A percentile compares a stretch with the other conserved stretches of the same genome.
These are phyloP conservation scores for Neofusicoccum sp. DNA, from an alignment of 2,329 filamentous ascomycete species.

Conservation along the genomic window DNA sequence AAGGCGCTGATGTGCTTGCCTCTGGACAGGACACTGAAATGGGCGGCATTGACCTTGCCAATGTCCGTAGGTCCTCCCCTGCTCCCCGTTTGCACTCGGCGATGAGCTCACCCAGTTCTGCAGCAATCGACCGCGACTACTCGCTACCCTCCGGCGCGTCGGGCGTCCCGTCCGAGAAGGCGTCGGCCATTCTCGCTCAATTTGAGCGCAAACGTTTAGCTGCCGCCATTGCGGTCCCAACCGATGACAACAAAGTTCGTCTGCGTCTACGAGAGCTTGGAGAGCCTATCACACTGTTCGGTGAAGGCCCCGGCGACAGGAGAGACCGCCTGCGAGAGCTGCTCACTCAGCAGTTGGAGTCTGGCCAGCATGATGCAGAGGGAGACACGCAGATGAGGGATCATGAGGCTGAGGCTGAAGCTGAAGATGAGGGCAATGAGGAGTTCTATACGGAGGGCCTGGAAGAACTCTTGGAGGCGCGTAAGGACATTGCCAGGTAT, in stretches of 20 bases:
- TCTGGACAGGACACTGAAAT: conserved; percentile 51
- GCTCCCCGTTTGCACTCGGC: background rate
- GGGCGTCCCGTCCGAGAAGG: conserved; percentile 74
- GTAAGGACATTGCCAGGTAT: conserved; percentile 76
- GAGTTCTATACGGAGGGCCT: conserved; percentile 93
- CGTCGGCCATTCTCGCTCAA: conserved; percentile 79
- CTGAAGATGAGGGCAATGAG: conserved; percentile 64
- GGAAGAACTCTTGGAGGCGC: conserved; percentile 69
- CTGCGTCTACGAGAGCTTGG: conserved; percentile 77
- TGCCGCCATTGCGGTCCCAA: conserved; percentile 86
- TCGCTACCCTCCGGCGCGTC: conserved; percentile 64
- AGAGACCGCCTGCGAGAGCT: conserved; percentile 83
- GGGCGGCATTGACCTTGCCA: conserved; percentile 59
- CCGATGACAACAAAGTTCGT: conserved; percentile 85
- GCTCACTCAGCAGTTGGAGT: conserved; percentile 70
- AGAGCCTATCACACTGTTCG: conserved; percentile 93
- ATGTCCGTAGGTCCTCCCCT: conserved; percentile 57
- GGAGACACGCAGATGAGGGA: conserved; percentile 57
- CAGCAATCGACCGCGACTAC: conserved; percentile 77
- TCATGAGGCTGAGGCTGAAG: conserved; percentile 36
- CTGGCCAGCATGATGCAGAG: conserved; percentile 45
- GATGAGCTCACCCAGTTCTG: conserved; percentile 6
- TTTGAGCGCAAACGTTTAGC: conserved; percentile 89
- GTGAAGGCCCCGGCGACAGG: conserved; percentile 80
- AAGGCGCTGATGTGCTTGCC: conserved; percentile 14